These are phyloP conservation scores for California macrophylla DNA, from an alignment of 441 rosid genomes.

Conservation along the genomic window DNA sequence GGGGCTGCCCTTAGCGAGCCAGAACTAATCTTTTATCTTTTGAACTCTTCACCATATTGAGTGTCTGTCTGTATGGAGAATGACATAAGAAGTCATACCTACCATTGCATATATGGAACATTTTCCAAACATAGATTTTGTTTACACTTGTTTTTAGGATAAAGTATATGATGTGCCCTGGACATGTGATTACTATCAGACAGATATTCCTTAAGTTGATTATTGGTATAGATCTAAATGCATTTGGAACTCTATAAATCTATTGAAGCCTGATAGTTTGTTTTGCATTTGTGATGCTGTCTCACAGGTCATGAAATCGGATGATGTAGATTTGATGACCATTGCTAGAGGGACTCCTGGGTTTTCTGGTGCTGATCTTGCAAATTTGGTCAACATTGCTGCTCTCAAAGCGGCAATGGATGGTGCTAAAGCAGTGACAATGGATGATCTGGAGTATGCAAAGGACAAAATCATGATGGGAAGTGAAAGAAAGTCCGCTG, in stretches of 20 bases:
- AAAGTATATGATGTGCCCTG: background rate
- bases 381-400: slow-evolving; percentile 76
- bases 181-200: background rate
- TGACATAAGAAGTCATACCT: too few species aligned
- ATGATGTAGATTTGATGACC: slow-evolving; percentile 85
- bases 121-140: too few species aligned
- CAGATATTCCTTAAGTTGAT: background rate
- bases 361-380: slow-evolving; percentile 91
- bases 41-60: too few species aligned
- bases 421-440: slow-evolving; percentile 72
- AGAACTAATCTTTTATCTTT: too few species aligned
- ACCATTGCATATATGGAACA: too few species aligned
- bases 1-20: too few species aligned
- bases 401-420: slow-evolving; percentile 98
- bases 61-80: too few species aligned
- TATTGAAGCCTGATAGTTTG: background rate
- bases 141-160: background rate
- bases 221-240: background rate
- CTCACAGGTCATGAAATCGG: slow-evolving; percentile 60
- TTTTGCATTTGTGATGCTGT: background rate
- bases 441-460: slow-evolving; percentile 82
- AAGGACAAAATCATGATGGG: slow-evolving; percentile 97
- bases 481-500: slow-evolving; percentile 89
- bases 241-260: background rate
- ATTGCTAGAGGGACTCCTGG: slow-evolving; percentile 94